Base-by-base conservation (phyloP, 2,329 filamentous ascomycete genomes). In the Ilyonectria mors-panacis region DNA sequence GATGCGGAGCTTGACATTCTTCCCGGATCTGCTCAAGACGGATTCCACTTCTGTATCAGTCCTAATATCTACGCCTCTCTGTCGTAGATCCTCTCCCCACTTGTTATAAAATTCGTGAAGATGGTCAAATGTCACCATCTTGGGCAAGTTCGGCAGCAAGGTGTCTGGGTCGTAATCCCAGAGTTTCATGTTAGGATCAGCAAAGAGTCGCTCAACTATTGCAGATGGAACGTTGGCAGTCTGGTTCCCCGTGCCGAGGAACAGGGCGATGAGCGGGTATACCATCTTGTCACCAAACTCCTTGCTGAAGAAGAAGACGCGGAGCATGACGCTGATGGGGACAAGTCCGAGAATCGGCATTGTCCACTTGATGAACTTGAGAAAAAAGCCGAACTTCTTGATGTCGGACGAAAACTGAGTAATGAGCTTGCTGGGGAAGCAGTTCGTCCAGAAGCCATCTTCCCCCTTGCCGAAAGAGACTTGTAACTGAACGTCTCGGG, bases 231-330 rank as follows among this genome's bases (percentile, higher is more conserved):
- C 91, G 69, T 93, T 89, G 0, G 91, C 88, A 0, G 92, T 92
- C 73, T 93, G 90, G 71, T 94, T 94, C 1, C 92, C 91, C 0
- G 92, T 94, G 0, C 92, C 92, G 0, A 94, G 82, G 75, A 94
- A 94, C 1, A 94, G 82, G 0, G 92, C 92, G 35, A 93, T 87
- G 77, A 94, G 87, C 1, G 92, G 92, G 64, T 92, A 85, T 0
- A 92, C 89, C 79, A 94, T 90, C 39, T 89, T 89, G 74, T 94
- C 90, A 17, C 87, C 87, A 75, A 94, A 94, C 62, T 92, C 91
- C 10, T 87, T 85, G 63, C 85, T 90, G 79, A 94, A 94, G 63
- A 88, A 81, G 78, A 93, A 93, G 57, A 93, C 78, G 63, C 87
- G 88, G 72, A 94, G 84, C 77, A 94, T 85, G 37, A 89, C 79